Conservation (phyloP, 108 stramenopile genomes). For the Discostella stelligeroides region DNA sequence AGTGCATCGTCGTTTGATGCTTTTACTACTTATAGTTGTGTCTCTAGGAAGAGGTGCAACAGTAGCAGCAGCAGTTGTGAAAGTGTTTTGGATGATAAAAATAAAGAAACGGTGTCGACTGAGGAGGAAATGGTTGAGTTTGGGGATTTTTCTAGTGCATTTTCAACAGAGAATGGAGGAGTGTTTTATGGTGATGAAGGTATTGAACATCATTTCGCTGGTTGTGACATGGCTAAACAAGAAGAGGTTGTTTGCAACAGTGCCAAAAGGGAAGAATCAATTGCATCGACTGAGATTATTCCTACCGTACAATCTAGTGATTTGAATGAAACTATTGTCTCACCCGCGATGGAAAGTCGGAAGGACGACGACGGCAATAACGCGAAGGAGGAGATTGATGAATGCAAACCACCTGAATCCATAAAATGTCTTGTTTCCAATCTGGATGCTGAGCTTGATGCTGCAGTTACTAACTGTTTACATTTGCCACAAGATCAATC, state of each 20-base stretch:
- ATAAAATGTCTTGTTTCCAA: slow-evolving; percentile 29
- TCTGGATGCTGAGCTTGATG: slow-evolving; percentile 28
- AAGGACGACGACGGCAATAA: background rate
- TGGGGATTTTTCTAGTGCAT: slow-evolving; percentile 41
- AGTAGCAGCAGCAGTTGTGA: background rate
- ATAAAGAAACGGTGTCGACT: background rate
- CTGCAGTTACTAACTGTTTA: slow-evolving; percentile 23
- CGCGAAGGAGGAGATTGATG: slow-evolving; percentile 3
- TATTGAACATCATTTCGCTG: too few species aligned
- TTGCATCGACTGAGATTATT: too few species aligned
- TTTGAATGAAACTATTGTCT: too few species aligned
- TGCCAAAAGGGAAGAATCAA: too few species aligned
- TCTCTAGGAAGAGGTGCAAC: slow-evolving; percentile 3
- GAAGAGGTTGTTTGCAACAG: too few species aligned
- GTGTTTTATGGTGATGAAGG: background rate
- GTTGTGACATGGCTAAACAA: too few species aligned
- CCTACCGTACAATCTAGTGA: too few species aligned
- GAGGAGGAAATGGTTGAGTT: slow-evolving; percentile 21
- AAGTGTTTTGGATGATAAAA: background rate
- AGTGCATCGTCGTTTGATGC: slow-evolving; percentile 8
- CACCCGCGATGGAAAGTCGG: background rate
- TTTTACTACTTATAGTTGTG: background rate
- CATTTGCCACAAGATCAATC: slow-evolving; percentile 5
- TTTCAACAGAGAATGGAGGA: background rate
- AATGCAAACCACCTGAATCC: slow-evolving; percentile 27